Evolutionary conservation across 2,329 filamentous ascomycete genomes (phyloP), one percentile per base, ranked within the genome.

Genomic region (Colletotrichum abscissum): DNA sequence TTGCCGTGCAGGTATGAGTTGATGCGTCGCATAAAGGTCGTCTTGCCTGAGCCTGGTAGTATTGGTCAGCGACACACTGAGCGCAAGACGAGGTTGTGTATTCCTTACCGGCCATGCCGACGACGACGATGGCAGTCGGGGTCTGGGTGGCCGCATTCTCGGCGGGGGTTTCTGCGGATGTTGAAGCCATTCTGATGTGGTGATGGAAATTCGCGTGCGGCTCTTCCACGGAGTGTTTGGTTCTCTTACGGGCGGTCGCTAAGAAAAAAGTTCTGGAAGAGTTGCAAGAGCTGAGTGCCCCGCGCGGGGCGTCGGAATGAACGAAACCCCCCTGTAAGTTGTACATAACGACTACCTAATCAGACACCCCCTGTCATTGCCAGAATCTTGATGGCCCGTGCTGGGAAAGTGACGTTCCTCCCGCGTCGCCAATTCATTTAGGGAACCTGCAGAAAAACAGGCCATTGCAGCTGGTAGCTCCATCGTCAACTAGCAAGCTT

Each of bases 21-120:
- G 79, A 99, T 97, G 79, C 97, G 92, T 82, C 98, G 96, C 96
- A 99, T 98, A 81, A 99, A 99, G 0, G 97, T 99, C n/a, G 97
- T 99, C 87, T 99, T 99, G 79, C 97, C 97, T 19, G 95, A 97
- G 78, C 97, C 93, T 94, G 77, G 55, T 72, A n/a, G 35, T 64
- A 55, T 57, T 63, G 42, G 63, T 75, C 65, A 73, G 69, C 63
- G 33, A 26, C 14, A 75, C 28, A 19, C 11, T 57, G 49, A 58
- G 33, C 35, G 63, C 66, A 35, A 72, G 42, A 8, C 60, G 64
- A 24, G 38, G 38, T 22, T 57, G 68, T 69, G 64, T 58, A 77
- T 86, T 79, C 1, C 55, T 55, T 84, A 92, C 92, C 96, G 79
- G 97, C 97, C 96, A 98, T 98, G 87, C 97, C 97, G 62, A 99